Conservation (phyloP, 2,329 filamentous ascomycete genomes). For the Cryoendolithus antarcticus region DNA sequence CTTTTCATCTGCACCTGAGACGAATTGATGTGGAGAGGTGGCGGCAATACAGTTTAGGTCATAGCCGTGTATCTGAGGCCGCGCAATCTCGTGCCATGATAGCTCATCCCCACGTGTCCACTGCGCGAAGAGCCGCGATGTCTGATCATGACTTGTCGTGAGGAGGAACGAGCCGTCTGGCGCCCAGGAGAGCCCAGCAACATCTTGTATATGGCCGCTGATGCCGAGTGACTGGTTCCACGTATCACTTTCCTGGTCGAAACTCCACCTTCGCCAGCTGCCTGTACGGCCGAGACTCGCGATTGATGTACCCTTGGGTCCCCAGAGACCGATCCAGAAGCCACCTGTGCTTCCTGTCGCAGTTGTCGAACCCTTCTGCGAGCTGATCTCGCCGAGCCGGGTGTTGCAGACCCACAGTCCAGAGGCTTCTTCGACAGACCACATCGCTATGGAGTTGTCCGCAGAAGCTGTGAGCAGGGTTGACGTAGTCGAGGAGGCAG, state of each 20-base stretch:
- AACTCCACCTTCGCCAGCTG: constrained; percentile 80
- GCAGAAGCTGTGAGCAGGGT: constrained; percentile 75
- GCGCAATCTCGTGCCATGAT: constrained; percentile 91
- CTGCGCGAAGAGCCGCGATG: constrained; percentile 70
- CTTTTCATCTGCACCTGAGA: constrained; percentile 95
- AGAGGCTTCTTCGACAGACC: constrained; percentile 71
- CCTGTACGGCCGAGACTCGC: constrained; percentile 81
- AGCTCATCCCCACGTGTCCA: constrained; percentile 47
- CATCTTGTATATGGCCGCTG: constrained; percentile 70
- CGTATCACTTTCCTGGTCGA: constrained; percentile 45
- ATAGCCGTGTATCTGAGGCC: constrained; percentile 96
- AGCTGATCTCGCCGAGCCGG: constrained; percentile 82
- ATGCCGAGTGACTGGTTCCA: constrained; percentile 71
- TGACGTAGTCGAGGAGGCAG: constrained; percentile 20
- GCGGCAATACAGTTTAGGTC: constrained; percentile 89
- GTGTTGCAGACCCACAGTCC: constrained; percentile 85
- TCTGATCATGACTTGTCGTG: constrained; percentile 85
- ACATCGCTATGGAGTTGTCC: constrained; percentile 87
- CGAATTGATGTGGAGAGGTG: constrained; percentile 61
- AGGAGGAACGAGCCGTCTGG: constrained; percentile 70
- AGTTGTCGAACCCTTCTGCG: constrained; percentile 89
- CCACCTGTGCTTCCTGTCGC: constrained; percentile 92
- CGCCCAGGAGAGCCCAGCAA: constrained; percentile 76
- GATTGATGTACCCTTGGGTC: constrained; percentile 60
- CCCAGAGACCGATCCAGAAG: constrained; percentile 94